Base-by-base conservation (phyloP, 228 moss, liverwort and hornwort genomes). In the Sphagnum fallax region DNA sequence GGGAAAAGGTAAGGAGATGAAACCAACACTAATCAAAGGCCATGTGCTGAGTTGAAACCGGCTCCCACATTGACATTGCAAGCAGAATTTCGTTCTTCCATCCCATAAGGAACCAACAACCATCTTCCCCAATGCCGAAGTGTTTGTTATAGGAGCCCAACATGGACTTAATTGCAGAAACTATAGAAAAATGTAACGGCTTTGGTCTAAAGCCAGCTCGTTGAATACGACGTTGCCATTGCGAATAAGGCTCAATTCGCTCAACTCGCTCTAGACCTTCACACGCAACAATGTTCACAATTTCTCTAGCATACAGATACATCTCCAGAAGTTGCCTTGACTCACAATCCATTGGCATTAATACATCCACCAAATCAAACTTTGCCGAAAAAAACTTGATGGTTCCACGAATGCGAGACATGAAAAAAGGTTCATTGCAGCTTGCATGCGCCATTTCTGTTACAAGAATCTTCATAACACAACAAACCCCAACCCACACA, bases 241-340 rank as follows among this genome's bases (percentile, higher is more conserved):
- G 95, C 52, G 80, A 78, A 50, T 90, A 90, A 0, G 87, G 82
- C 71, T 92, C 92, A 0, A 92, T 87, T 47, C 95, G 84, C 75
- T 95, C 95, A 78, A 90, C 80, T 73, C 95, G 79, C 74, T 92
- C 90, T 13, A 83, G 63, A 50, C 95, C 95, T 71, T 95, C 92
- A 71, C 95, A 95, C 2, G 92, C 92, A 61, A 95, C 69, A 8
- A 92, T 71, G 67, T 92, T 95, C 18, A 95, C 76, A 52, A 95
- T 92, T 71, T 89, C 90, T 75, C 87, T 80, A 49, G 90, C 95
- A 60, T 87, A 73, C 52, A 84, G 73, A 49, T 90, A 86, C 74
- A 68, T 85, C 84, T 92, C 95, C 47, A 84, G 73, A 53, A 92
- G 58, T 62, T 74, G 81, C 69, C 95, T 77, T 61, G 86, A 72